These are phyloP conservation scores for Zelopaecilomyces penicillatus DNA, from an alignment of 2,329 filamentous ascomycete genomes.

Conservation along the genomic window DNA sequence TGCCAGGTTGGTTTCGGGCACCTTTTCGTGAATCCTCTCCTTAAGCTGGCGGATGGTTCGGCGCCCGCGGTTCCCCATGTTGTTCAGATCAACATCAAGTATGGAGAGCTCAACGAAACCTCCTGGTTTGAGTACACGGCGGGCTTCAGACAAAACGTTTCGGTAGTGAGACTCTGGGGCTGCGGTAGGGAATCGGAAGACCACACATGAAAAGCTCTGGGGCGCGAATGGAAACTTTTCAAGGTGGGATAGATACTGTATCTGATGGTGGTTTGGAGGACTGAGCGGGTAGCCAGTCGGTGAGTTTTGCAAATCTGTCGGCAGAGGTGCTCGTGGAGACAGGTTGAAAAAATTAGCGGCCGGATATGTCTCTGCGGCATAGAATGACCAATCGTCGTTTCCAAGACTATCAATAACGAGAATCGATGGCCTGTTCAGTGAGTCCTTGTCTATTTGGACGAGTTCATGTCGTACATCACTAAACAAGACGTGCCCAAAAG, in stretches of 20 bases:
- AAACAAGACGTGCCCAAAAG: slow-evolving; percentile 75
- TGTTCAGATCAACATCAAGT: slow-evolving; percentile 71
- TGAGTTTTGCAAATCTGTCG: slow-evolving; percentile 33
- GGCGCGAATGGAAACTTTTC: slow-evolving; percentile 66
- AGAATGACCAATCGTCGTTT: slow-evolving; percentile 85
- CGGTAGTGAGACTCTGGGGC: slow-evolving; percentile 61
- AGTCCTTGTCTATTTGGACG: slow-evolving; percentile 27
- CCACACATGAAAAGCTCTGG: slow-evolving; percentile 67
- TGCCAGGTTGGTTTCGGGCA: slow-evolving; percentile 52
- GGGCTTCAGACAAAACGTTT: slow-evolving; percentile 64
- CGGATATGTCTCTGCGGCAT: slow-evolving; percentile 72
- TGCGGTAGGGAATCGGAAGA: slow-evolving; percentile 68
- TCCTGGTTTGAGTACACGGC: slow-evolving; percentile 67
- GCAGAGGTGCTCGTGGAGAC: slow-evolving; percentile 47
- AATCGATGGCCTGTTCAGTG: slow-evolving; percentile 48
- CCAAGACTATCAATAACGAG: slow-evolving; percentile 76
- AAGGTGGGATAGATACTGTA: slow-evolving; percentile 55
- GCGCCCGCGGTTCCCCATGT: slow-evolving; percentile 67
- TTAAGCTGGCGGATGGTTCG: slow-evolving; percentile 63
- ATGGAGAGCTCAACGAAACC: slow-evolving; percentile 74
- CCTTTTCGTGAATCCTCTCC: slow-evolving; percentile 54
- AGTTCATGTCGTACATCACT: slow-evolving; percentile 70
- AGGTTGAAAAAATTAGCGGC: slow-evolving; percentile 70
- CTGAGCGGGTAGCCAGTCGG: slow-evolving; percentile 43
- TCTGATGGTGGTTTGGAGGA: slow-evolving; percentile 66